These are phyloP conservation scores for Litsea cubeba DNA, from an alignment of 164 flowering plant species.

Conservation along the genomic window DNA sequence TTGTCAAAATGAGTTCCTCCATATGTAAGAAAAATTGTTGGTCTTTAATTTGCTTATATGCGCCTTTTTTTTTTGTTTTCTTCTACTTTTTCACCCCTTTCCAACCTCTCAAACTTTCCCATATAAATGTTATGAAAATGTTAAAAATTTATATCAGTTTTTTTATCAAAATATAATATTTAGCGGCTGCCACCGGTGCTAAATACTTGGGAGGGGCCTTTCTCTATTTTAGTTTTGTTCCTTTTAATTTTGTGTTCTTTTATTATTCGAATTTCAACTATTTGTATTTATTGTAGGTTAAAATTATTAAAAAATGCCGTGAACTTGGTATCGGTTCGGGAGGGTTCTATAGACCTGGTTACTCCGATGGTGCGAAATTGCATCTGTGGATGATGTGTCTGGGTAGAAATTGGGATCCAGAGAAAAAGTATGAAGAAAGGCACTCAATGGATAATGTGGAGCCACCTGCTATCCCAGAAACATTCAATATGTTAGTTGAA, in stretches of 20 bases:
- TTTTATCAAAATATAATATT: too few species aligned
- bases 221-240: not conserved
- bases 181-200: too few species aligned
- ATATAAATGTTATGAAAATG: too few species aligned
- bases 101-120: too few species aligned
- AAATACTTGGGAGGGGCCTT: too few species aligned
- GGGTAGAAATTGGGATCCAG: conserved; percentile 83
- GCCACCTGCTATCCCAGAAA: conserved; percentile 56
- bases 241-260: not conserved
- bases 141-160: too few species aligned
- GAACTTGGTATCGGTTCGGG: conserved; percentile 60
- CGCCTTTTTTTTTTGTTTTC: too few species aligned
- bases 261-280: not conserved
- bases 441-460: conserved; percentile 48
- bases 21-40: too few species aligned
- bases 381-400: conserved; percentile 84
- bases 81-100: too few species aligned
- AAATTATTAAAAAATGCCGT: conserved; percentile 48
- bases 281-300: conserved; percentile 30
- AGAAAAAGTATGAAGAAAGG: conserved; percentile 35
- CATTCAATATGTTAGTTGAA: conserved; percentile 41
- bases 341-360: conserved; percentile 88
- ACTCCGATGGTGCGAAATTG: conserved; percentile 46
- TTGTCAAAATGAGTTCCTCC: too few species aligned
- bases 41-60: too few species aligned